A percentile compares a stretch with the other conserved stretches of the same genome.
Evolutionary conservation across 176 grass and related monocot genomes (phyloP).

Genomic region (Oryza longistaminata): DNA sequence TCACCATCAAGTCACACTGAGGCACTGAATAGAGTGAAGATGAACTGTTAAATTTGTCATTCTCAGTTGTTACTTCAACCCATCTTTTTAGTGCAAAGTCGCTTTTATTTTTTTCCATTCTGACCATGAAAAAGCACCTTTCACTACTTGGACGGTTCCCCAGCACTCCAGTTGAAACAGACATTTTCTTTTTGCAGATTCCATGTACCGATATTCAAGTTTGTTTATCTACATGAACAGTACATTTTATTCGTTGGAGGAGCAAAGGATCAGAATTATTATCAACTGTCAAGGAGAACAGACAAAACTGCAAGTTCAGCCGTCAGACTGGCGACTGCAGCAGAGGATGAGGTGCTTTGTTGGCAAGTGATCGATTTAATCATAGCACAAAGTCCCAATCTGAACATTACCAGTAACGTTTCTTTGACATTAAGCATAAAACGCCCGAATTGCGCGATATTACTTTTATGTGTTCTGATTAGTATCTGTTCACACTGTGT

Average conservation of each 20-base stretch:
- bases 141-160: conserved; percentile 2
- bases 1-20: conserved; percentile 2
- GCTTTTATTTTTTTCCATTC: neutral
- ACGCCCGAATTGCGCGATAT: neutral
- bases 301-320: neutral
- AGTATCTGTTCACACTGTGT: neutral
- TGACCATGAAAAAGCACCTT: conserved; percentile 27
- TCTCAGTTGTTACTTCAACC: neutral
- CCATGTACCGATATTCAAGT: neutral
- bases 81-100: conserved; percentile 11
- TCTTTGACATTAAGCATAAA: conserved; percentile 10
- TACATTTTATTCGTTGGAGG: neutral
- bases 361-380: conserved; percentile 33
- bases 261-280: neutral
- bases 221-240: neutral
- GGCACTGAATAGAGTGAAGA: neutral
- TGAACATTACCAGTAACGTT: neutral
- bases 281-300: neutral
- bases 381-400: conserved; percentile 4
- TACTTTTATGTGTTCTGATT: neutral
- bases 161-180: neutral
- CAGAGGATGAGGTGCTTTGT: neutral
- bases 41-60: conserved; percentile 6
- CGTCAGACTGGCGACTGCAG: neutral
- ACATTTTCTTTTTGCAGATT: conserved; percentile 5